phyloP scores from a whole-genome alignment of 2,329 filamentous ascomycete species.

The Tolypocladium pustulatum region DNA sequence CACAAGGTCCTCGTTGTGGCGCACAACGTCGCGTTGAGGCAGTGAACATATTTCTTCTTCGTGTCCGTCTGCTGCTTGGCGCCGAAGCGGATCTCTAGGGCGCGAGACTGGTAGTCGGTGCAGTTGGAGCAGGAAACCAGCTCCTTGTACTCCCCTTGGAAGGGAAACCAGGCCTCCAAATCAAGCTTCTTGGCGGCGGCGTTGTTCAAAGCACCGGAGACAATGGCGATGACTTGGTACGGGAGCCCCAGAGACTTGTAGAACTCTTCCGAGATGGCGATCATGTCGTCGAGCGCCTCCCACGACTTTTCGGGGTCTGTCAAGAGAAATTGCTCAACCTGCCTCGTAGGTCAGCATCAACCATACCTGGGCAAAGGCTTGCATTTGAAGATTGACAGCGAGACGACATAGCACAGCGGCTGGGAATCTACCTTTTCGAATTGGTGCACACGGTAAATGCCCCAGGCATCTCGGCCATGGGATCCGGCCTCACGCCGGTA shows the following conservation, averaged over 20 bases:
- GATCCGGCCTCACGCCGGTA: constrained; percentile 93
- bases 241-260: constrained; percentile 83
- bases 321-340: constrained; percentile 67
- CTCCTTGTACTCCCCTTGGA: constrained; percentile 97
- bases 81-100: constrained; percentile 86
- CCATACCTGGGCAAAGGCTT: neutral
- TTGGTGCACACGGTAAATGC: constrained; percentile 95
- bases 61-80: constrained; percentile 75
- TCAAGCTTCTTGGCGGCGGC: constrained; percentile 79
- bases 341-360: neutral
- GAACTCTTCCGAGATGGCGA: constrained; percentile 82
- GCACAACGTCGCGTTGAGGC: constrained; percentile 79
- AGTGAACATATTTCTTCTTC: constrained; percentile 89
- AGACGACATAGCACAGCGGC: neutral
- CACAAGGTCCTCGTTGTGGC: constrained; percentile 88
- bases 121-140: constrained; percentile 97
- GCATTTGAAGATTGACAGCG: neutral
- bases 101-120: constrained; percentile 92
- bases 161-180: constrained; percentile 92
- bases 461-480: constrained; percentile 84
- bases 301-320: constrained; percentile 85
- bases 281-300: constrained; percentile 92
- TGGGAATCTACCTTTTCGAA: constrained; percentile 65
- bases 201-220: constrained; percentile 88
- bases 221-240: constrained; percentile 87